Evolutionary conservation across 140 eudicot genomes (phyloP).

Genomic region (Cichorium intybus): DNA sequence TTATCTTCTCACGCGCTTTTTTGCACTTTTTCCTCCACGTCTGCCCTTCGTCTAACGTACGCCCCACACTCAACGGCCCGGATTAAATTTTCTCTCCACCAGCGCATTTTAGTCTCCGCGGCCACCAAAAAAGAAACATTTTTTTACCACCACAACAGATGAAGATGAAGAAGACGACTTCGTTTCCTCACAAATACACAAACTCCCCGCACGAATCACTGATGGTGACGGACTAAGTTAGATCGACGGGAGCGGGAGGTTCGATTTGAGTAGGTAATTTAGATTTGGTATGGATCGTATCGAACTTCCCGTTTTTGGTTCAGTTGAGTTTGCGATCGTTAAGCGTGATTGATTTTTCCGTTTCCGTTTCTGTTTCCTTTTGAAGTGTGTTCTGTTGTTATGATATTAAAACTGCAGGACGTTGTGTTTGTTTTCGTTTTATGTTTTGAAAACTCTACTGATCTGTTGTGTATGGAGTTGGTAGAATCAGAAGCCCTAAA

Average conservation of each 20-base stretch:
- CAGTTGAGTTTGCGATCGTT: conserved; percentile 5
- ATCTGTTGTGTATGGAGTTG: conserved; percentile 17
- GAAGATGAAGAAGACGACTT: conserved; percentile 17
- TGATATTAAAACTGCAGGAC: background rate
- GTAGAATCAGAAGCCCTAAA: conserved; percentile 15
- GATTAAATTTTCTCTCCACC: conserved; percentile 9
- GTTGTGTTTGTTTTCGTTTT: conserved; percentile 5
- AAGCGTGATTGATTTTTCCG: background rate
- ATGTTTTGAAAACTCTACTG: conserved; percentile 5
- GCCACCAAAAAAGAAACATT: background rate
- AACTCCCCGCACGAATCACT: background rate
- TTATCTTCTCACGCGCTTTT: conserved; percentile 33
- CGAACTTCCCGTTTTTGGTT: background rate
- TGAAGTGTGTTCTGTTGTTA: background rate
- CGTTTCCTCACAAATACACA: conserved; percentile 9
- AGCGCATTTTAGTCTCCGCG: conserved; percentile 18
- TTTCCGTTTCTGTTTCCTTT: background rate
- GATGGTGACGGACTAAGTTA: background rate
- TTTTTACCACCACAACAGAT: background rate
- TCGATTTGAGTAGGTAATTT: background rate
- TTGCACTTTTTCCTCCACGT: conserved; percentile 42
- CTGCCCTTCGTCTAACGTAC: conserved; percentile 25
- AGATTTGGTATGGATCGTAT: conserved; percentile 12
- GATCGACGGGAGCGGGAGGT: conserved; percentile 4
- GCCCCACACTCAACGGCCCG: conserved; percentile 29